Evolutionary conservation across 352 stramenopile genomes (phyloP).

Genomic region (Pythium utonaiense): DNA sequence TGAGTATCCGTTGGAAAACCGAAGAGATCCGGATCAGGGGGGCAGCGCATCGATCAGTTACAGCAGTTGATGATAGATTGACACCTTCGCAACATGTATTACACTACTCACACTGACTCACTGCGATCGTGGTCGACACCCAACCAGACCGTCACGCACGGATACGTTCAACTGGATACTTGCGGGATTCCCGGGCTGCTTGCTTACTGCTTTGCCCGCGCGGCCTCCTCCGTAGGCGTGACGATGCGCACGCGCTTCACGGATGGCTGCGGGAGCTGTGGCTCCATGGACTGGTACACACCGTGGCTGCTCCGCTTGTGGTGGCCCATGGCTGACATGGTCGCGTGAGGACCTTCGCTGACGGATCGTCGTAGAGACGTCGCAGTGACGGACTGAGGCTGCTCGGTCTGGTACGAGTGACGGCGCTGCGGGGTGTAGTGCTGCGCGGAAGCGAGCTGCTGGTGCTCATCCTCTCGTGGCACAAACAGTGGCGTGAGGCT

Average conservation of each 20-base stretch:
- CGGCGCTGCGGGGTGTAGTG: constrained; percentile 7
- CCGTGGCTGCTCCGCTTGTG: constrained; percentile 10
- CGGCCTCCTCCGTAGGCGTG: constrained; percentile 10
- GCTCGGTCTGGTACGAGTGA: constrained; percentile 17
- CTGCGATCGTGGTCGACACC: not conserved
- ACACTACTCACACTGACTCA: not conserved
- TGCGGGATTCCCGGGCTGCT: too few relatives aligned
- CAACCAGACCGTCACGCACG: not conserved
- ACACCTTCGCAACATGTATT: not conserved
- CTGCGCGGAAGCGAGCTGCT: not conserved
- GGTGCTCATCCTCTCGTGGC: constrained; percentile 1
- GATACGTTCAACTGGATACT: not conserved
- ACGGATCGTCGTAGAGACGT: constrained; percentile 14
- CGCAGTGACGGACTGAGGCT: not conserved
- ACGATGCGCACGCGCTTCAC: constrained; percentile 23
- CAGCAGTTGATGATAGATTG: not conserved
- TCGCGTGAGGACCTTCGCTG: constrained; percentile 18
- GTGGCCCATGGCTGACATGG: constrained; percentile 17
- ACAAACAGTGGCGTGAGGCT: constrained; percentile 39
- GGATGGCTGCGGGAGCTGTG: not conserved
- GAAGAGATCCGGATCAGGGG: not conserved
- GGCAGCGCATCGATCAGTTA: too few relatives aligned
- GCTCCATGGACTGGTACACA: not conserved
- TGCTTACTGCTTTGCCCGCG: not conserved
- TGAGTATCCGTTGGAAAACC: not conserved